Evolutionary conservation across 129 eudicot species (phyloP), one percentile per base, ranked within the genome.

Genomic region (Apium graveolens): DNA sequence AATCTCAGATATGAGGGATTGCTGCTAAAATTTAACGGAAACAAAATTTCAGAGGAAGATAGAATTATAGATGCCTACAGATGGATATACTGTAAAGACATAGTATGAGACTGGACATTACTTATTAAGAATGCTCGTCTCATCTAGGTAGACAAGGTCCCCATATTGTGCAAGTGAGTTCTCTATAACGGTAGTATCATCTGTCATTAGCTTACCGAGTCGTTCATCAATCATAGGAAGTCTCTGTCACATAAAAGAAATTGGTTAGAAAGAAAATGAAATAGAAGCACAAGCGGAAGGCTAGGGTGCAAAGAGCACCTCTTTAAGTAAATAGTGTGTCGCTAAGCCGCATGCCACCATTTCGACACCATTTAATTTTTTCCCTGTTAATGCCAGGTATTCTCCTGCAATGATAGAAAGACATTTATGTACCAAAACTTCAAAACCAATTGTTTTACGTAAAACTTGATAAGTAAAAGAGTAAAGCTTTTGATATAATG

Each of bases 271-370:
- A 51, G 29, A 6, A 24, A 43, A 73, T 0, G 18, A 53, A 27
- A 2, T n/a, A n/a, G 35, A 80, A 38, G 31, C 14, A 51, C 38
- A 16, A 31, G 57, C 43, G 55, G 44, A 45, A 80, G 75, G 55
- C 16, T n/a, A 42, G 32, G 69, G 66, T 37, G 43, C 8, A 48
- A 73, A 60, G 80, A 80, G 82, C 89, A 90, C 96, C 49, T 90
- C 92, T 75, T 83, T 90, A 75, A 90, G 85, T 57, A 86, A 80
- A 78, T 88, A 92, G 85, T 92, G 99, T 43, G 97, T 92, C 35
- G 92, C 99, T 78, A 95, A 90, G 66, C 96, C 99, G 53, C 91
- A 90, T 14, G 97, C 97, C 82, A 95, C 81, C 94, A 95, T 85
- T 76, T 95, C 99, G 8, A 79, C 87, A 27, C 99, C 99, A 85